These are phyloP conservation scores for Spergularia bocconei DNA, from an alignment of 148 eudicot species.

Conservation along the genomic window DNA sequence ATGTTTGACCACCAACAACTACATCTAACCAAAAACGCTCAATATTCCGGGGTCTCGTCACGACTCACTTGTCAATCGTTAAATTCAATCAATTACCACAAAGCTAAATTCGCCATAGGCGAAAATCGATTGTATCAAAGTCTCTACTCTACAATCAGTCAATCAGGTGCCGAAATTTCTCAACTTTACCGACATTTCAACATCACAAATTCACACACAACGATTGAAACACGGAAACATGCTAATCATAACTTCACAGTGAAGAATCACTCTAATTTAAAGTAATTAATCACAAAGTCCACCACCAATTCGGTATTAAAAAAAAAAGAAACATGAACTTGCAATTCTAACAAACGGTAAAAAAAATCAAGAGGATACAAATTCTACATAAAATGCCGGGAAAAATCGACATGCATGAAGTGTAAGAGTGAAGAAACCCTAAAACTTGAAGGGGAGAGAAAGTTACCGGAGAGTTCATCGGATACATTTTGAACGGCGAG, in stretches of 20 bases:
- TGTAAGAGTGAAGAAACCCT: not conserved
- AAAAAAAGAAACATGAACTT: not conserved
- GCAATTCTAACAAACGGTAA: not conserved
- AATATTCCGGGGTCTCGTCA: no score
- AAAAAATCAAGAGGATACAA: not conserved
- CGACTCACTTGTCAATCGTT: no score
- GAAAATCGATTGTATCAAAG: no score
- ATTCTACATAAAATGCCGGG: not conserved
- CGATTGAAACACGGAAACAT: not conserved
- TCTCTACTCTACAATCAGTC: not conserved
- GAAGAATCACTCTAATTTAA: not conserved
- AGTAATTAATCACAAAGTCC: not conserved
- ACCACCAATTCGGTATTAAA: not conserved
- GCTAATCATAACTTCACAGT: not conserved
- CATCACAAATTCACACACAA: constrained; percentile 4
- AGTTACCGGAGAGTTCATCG: constrained; percentile 18
- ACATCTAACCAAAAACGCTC: no score
- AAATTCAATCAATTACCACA: no score
- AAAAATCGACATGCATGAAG: constrained; percentile 1
- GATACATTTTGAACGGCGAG: not conserved
- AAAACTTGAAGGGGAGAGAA: constrained; percentile 1
- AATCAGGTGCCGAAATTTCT: not conserved
- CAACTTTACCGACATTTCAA: not conserved
- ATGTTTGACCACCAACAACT: no score
- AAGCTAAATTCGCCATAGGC: no score